Percentiles rank a stretch among this genome's conserved stretches.
These are phyloP conservation scores for Clathrospora elynae DNA, from an alignment of 2,329 filamentous ascomycete genomes.

Conservation along the genomic window DNA sequence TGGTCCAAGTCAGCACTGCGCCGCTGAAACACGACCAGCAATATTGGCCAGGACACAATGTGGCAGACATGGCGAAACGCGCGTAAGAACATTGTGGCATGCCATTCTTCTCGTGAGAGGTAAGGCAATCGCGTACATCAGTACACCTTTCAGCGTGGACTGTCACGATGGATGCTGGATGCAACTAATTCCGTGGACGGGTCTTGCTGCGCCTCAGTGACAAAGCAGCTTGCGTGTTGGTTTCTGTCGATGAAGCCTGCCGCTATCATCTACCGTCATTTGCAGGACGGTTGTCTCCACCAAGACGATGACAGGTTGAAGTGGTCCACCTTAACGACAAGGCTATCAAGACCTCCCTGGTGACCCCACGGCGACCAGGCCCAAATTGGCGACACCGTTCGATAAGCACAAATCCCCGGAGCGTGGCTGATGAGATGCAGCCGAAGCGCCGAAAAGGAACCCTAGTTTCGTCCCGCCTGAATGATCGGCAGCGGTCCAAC, in stretches of 20 bases:
- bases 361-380: slow-evolving; percentile 42
- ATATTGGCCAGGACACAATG: slow-evolving; percentile 14
- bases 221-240: slow-evolving; percentile 23
- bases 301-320: slow-evolving; percentile 20
- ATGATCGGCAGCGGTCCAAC: slow-evolving; percentile 46
- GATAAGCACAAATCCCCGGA: slow-evolving; percentile 46
- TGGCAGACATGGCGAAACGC: slow-evolving; percentile 23
- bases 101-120: slow-evolving; percentile 8
- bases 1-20: slow-evolving; percentile 20
- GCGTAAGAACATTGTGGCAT: slow-evolving; percentile 22
- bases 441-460: slow-evolving; percentile 41
- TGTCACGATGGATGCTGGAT: slow-evolving; percentile 14
- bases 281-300: slow-evolving; percentile 13
- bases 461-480: slow-evolving; percentile 42
- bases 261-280: slow-evolving; percentile 18
- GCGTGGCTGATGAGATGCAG: slow-evolving; percentile 43
- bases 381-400: slow-evolving; percentile 41
- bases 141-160: slow-evolving; percentile 14
- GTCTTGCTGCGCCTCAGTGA: slow-evolving; percentile 26
- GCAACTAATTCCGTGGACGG: slow-evolving; percentile 19
- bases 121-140: no score
- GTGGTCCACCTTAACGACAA: slow-evolving; percentile 16
- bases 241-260: slow-evolving; percentile 11
- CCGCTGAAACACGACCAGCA: slow-evolving; percentile 23
- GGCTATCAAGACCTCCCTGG: slow-evolving; percentile 21